Percentiles rank a stretch among this genome's conserved stretches.
Conservation (phyloP, 1,139 yeast species). For the Meyerozyma carpophila region DNA sequence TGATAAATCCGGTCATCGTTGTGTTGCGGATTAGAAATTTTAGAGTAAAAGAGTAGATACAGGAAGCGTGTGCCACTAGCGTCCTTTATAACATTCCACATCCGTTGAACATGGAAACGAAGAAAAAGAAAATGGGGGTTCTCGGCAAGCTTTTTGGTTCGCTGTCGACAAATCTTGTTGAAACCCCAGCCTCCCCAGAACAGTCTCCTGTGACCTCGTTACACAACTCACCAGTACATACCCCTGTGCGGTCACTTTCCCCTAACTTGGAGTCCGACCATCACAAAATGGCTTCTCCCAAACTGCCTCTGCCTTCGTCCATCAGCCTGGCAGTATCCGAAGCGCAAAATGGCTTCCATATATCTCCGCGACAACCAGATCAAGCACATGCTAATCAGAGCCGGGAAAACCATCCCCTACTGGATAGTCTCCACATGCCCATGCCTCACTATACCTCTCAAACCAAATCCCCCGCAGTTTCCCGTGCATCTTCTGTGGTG, state of each 20-base stretch:
- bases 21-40: too few relatives aligned
- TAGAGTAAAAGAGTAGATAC: too few relatives aligned
- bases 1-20: background rate
- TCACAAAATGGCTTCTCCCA: background rate
- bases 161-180: background rate
- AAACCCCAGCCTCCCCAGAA: background rate
- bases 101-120: background rate
- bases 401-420: background rate
- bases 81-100: background rate
- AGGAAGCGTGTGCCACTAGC: background rate
- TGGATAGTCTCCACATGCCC: background rate
- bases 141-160: slow-evolving; percentile 1
- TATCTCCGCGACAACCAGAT: background rate
- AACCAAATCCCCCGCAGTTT: background rate
- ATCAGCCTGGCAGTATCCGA: background rate
- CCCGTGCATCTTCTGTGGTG: background rate
- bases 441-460: background rate
- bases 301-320: background rate
- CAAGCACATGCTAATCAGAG: background rate
- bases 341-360: background rate
- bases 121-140: background rate
- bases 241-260: background rate
- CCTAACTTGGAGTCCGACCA: background rate
- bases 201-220: background rate
- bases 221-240: background rate